A percentile compares a stretch with the other conserved stretches of the same genome.
phyloP scores from a whole-genome alignment of 805 yeast species.

The Lipomyces starkeyi region DNA sequence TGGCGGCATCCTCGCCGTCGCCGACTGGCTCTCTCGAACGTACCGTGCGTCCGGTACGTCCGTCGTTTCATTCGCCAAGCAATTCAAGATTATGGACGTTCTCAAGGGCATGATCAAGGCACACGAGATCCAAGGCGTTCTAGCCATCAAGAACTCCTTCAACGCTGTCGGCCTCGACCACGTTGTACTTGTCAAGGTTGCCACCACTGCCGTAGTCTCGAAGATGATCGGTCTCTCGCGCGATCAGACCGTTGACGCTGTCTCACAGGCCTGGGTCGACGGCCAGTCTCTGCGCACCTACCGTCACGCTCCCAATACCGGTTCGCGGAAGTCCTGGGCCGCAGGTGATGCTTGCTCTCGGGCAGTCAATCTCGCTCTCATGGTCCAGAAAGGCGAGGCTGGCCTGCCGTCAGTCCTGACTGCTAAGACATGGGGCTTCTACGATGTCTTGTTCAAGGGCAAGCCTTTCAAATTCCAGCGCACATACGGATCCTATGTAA shows the following conservation, averaged over 20 bases:
- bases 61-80: conserved; percentile 47
- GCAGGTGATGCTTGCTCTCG: conserved; percentile 68
- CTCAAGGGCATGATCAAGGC: conserved; percentile 66
- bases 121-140: conserved; percentile 65
- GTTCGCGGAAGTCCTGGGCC: conserved; percentile 70
- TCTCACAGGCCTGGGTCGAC: conserved; percentile 67
- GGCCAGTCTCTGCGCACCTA: conserved; percentile 65
- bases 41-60: conserved; percentile 50
- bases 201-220: conserved; percentile 65
- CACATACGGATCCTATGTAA: conserved; percentile 61
- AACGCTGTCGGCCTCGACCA: conserved; percentile 66
- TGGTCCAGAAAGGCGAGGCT: conserved; percentile 58
- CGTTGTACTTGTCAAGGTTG: conserved; percentile 63
- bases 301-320: conserved; percentile 69
- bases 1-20: conserved; percentile 64
- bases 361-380: conserved; percentile 61
- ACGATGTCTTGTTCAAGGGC: conserved; percentile 64
- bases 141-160: conserved; percentile 66
- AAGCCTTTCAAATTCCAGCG: conserved; percentile 61
- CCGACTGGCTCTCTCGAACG: conserved; percentile 59
- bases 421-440: conserved; percentile 67
- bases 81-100: conserved; percentile 57
- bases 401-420: conserved; percentile 65
- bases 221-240: conserved; percentile 57
- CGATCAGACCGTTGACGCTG: conserved; percentile 60